A percentile compares a stretch with the other conserved stretches of the same genome.
These are phyloP conservation scores for Amanita rimosa DNA, from an alignment of 768 basidiomycete species.

Conservation along the genomic window DNA sequence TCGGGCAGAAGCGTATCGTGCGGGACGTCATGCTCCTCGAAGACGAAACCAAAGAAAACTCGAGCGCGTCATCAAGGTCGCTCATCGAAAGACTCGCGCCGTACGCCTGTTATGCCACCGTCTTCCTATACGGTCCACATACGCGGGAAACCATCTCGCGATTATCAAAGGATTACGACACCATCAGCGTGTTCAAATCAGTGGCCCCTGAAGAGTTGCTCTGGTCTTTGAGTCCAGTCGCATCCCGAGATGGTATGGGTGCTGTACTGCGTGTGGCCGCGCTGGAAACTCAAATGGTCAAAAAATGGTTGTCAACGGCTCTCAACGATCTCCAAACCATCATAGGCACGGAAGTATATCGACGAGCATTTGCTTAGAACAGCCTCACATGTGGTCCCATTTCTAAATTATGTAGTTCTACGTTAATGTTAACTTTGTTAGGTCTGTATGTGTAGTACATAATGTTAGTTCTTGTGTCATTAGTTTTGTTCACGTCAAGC, in stretches of 20 bases:
- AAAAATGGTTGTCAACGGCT: slow-evolving; percentile 51
- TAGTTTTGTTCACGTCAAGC: too few relatives aligned
- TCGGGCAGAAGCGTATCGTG: slow-evolving; percentile 53
- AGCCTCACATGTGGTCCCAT: not conserved
- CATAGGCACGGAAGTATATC: slow-evolving; percentile 55
- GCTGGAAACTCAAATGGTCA: slow-evolving; percentile 65
- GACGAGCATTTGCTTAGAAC: slow-evolving; percentile 35
- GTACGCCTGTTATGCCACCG: slow-evolving; percentile 84
- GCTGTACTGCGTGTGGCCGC: slow-evolving; percentile 68
- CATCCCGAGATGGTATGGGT: slow-evolving; percentile 24
- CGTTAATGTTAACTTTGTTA: too few relatives aligned
- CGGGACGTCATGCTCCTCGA: slow-evolving; percentile 76
- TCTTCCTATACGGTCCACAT: slow-evolving; percentile 69
- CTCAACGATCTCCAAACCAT: slow-evolving; percentile 39
- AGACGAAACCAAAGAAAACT: slow-evolving; percentile 16
- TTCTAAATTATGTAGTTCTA: not conserved
- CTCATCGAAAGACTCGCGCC: slow-evolving; percentile 58
- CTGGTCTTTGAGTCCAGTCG: slow-evolving; percentile 71
- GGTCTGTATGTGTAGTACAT: too few relatives aligned
- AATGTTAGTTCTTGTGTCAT: too few relatives aligned
- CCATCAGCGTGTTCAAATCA: slow-evolving; percentile 53
- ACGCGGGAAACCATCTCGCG: slow-evolving; percentile 33
- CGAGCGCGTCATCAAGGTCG: slow-evolving; percentile 26
- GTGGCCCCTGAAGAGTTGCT: slow-evolving; percentile 50
- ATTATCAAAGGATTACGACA: slow-evolving; percentile 37